Conservation (phyloP, 208 protist species). For the Angomonas deanei region DNA sequence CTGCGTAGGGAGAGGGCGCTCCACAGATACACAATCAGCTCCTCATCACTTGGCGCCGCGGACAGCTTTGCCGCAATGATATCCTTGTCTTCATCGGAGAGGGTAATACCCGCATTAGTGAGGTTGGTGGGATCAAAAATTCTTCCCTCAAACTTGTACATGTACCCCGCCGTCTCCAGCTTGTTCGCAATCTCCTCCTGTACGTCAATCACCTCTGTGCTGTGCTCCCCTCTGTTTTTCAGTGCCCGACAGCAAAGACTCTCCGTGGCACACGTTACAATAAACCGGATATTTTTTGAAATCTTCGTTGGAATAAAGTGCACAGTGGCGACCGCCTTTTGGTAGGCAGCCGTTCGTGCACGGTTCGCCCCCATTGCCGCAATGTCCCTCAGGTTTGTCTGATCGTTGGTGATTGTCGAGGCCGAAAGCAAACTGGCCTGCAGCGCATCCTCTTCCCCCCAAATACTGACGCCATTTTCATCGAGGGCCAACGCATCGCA, state of each 20-base stretch:
- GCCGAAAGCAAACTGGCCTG: background rate
- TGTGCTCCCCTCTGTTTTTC: background rate
- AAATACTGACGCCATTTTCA: background rate
- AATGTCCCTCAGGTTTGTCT: background rate
- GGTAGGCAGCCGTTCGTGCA: background rate
- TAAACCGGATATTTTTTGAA: background rate
- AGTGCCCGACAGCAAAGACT: background rate
- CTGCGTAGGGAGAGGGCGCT: background rate
- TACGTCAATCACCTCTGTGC: background rate
- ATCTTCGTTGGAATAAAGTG: background rate
- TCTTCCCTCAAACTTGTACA: conserved; percentile 1
- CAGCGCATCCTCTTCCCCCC: background rate
- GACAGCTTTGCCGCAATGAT: conserved; percentile 2
- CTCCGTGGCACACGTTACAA: background rate
- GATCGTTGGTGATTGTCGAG: background rate
- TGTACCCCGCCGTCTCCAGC: background rate
- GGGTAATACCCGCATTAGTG: background rate
- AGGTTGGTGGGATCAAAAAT: background rate
- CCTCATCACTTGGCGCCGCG: conserved; percentile 9
- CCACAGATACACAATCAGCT: conserved; percentile 62
- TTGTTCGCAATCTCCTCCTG: background rate
- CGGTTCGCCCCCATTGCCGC: background rate
- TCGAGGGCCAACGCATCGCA: background rate
- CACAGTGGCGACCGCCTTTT: background rate
- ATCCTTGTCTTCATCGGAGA: conserved; percentile 5